Base-by-base conservation (phyloP, 495 filamentous ascomycete species). In the Penicillium samsonianum region DNA sequence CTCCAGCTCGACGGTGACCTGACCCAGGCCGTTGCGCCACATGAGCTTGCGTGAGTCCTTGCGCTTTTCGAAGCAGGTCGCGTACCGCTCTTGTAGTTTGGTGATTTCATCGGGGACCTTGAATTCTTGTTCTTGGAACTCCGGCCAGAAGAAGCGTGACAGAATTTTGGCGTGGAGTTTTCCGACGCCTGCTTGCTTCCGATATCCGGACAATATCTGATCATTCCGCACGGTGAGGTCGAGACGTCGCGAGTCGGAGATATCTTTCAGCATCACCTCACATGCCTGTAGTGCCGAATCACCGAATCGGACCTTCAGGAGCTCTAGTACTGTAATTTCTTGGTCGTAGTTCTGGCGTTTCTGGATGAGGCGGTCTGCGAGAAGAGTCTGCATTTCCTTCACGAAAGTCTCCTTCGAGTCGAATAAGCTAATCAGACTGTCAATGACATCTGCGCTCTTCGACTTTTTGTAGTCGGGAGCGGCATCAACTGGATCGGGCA, bases 181-280 rank as follows among this genome's bases (percentile, higher is more conserved):
- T n/a, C 77, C 76, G 12, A 59, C 57, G 9, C 61, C 50, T 37
- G 48, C 16, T 46, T 35, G 41, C 62, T 73, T 74, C 76, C 67
- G 28, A 22, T 46, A 5, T 43, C 53, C 38, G 5, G 38, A 53
- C 9, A 31, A 30, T 20, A 30, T 35, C n/a, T 47, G 42, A 19
- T 81, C 80, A 31, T 77, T 79, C 16, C 83, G 72, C 30, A 96
- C 89, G 25, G 78, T 69, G 25, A 73, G 65, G 64, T 96, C 86
- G 46, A 94, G 81, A 44, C 85, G 81, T 44, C 82, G 79, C 12
- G 92, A 96, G 64, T 96, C 92, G 46, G 87, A 81, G n/a, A 98
- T 87, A 73, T 99, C 94, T 45, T 86, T 87, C 26, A 98, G 82
- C 94, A 99, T 99, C 56, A 99, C 94, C 65, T 98, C 91, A 73